Evolutionary conservation across 306 rosid genomes (phyloP), one percentile per base, ranked within the genome.

Genomic region (Argentina anserina): DNA sequence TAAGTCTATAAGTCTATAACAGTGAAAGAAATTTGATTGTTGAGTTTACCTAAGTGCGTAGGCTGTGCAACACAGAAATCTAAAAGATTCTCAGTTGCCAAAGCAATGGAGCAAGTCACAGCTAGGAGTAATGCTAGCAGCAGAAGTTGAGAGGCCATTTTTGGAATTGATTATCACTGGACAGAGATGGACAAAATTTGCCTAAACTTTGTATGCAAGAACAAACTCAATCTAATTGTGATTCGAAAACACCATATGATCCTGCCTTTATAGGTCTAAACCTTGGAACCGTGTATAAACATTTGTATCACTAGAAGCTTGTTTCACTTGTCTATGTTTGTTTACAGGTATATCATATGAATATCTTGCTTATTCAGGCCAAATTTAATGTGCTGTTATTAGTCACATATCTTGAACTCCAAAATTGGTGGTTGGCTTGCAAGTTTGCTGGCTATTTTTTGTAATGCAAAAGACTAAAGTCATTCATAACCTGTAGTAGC

Each of bases 381-480:
- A 58, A 28, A 28, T n/a, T 26, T 13, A 58, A 58, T 26, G 64
- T 5, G 64, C 15, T 58, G 37, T 14, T 58, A 58, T 2, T 58
- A 26, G 64, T 28, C 64, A 58, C 64, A 58, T 26, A 58, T 58
- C 64, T 58, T 58, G 64, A 58, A 28, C 64, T 58, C 37, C 20
- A 26, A 14, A 12, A 20, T 58, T 28, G 64, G 64, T 29, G 28
- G 64, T 58, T 58, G 37, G 64, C 37, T 58, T 26, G 20, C 6
- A 58, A 14, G 4, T 58, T 11, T 28, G 64, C 20, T 13, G 34
- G 8, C 5, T n/a, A n/a, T 28, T 11, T 9, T 58, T 58, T 58
- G 37, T 58, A 26, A 58, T 5, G 37, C 10, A 58, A 58, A 58
- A 58, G 4, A 26, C 28, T 26, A 0, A 13, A 26, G 64, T 26